Evolutionary conservation across 2,329 filamentous ascomycete species (phyloP).

Genomic region (Diaporthe longicolla): DNA sequence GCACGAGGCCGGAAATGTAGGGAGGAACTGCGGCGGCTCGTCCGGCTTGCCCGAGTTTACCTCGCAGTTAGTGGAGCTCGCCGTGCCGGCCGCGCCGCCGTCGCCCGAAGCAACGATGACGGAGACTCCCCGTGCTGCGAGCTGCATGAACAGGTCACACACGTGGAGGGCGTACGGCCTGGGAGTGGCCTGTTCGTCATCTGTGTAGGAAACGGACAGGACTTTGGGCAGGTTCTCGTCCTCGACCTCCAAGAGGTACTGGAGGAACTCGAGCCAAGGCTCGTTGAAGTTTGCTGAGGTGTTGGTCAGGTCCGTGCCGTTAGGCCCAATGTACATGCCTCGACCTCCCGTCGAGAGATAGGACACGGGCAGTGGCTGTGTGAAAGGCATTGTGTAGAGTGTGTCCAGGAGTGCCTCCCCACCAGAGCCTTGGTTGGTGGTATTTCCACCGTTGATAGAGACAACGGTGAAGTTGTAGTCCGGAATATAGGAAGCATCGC

Average conservation of each 20-base stretch:
- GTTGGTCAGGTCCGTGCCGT: conserved; percentile 10
- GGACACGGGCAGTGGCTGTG: conserved; percentile 22
- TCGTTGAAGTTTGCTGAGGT: conserved; percentile 21
- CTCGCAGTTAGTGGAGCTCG: conserved; percentile 54
- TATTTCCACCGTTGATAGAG: conserved; percentile 23
- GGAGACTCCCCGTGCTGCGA: conserved; percentile 63
- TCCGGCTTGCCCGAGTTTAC: conserved; percentile 47
- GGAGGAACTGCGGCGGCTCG: conserved; percentile 59
- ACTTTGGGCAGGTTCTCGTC: conserved; percentile 65
- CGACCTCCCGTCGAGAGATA: conserved; percentile 22
- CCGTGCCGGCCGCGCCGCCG: conserved; percentile 52
- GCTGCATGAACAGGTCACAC: conserved; percentile 67
- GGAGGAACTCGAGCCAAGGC: conserved; percentile 35
- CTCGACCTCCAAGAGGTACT: conserved; percentile 15
- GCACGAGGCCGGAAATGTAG: conserved; percentile 63
- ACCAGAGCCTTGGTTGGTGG: conserved; percentile 14
- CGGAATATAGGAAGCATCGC: neutral
- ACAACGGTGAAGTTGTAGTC: conserved; percentile 32
- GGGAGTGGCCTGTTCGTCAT: conserved; percentile 67
- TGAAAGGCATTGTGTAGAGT: conserved; percentile 29
- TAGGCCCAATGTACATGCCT: conserved; percentile 7
- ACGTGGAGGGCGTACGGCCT: conserved; percentile 66
- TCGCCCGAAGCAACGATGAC: conserved; percentile 64
- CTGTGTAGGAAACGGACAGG: conserved; percentile 69
- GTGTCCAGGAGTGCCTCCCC: conserved; percentile 33